Evolutionary conservation across 179 eudicot genomes (phyloP).

Genomic region (Beta lomatogona): DNA sequence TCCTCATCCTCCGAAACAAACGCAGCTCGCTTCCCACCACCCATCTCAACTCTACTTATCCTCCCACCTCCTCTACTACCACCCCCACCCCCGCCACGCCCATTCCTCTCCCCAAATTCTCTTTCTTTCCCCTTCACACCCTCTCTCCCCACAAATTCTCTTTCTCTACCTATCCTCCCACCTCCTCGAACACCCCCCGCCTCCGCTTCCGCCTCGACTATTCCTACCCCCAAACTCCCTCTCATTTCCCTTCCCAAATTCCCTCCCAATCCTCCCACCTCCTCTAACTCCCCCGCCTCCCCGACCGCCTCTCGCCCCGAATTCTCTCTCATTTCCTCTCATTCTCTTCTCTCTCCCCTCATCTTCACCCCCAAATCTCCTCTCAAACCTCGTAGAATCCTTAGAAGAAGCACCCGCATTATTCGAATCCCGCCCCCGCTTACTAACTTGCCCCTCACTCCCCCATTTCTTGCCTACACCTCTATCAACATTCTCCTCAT

Average conservation of each 20-base stretch:
- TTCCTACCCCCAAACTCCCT: too few species aligned
- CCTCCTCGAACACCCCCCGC: too few species aligned
- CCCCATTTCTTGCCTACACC: conserved; percentile 26
- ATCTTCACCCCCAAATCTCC: conserved; percentile 17
- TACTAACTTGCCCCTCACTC: conserved; percentile 7
- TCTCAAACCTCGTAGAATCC: conserved; percentile 18
- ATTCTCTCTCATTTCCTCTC: conserved; percentile 9
- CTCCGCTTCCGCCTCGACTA: too few species aligned
- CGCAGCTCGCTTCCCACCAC: conserved; percentile 29
- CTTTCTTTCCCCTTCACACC: too few species aligned
- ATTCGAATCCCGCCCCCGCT: conserved; percentile 25
- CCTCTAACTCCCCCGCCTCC: conserved; percentile 7
- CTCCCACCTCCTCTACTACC: too few species aligned
- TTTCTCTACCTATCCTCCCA: too few species aligned
- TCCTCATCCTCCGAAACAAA: conserved; percentile 20
- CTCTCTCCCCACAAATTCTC: too few species aligned
- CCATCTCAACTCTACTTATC: conserved; percentile 25
- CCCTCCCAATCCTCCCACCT: conserved; percentile 14
- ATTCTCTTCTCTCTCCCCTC: conserved; percentile 20
- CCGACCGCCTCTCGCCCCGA: background rate
- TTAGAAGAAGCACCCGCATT: background rate
- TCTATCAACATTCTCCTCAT: conserved; percentile 41
- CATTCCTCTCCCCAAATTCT: too few species aligned
- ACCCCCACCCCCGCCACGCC: too few species aligned
- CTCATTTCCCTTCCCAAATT: too few species aligned